Conservation (phyloP, 2,329 filamentous ascomycete genomes). For the Thermomyces lanuginosus region DNA sequence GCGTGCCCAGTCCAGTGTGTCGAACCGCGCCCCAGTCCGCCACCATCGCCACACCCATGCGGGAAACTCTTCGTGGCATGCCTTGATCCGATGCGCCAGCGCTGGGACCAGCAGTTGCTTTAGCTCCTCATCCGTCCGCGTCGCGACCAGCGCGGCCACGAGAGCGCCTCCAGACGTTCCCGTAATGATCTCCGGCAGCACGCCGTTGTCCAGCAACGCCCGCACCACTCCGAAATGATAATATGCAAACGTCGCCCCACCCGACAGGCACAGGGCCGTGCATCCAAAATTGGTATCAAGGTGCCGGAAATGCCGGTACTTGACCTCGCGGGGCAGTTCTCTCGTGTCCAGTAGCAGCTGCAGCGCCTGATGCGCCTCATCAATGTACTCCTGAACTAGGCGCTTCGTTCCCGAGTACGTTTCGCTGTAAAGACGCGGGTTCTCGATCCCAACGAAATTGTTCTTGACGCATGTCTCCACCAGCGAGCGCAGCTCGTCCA, state of each 20-base stretch:
- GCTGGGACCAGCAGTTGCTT: conserved; percentile 72
- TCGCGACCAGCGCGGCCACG: conserved; percentile 72
- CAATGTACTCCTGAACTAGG: conserved; percentile 73
- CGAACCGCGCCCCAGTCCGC: conserved; percentile 82
- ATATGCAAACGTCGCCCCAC: conserved; percentile 86
- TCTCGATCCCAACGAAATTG: conserved; percentile 92
- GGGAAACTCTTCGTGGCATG: conserved; percentile 60
- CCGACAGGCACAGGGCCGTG: conserved; percentile 81
- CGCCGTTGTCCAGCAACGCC: conserved; percentile 67
- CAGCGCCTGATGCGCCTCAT: conserved; percentile 47
- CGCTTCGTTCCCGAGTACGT: conserved; percentile 98
- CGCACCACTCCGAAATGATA: conserved; percentile 92
- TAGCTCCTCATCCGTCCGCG: conserved; percentile 80
- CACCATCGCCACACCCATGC: conserved; percentile 78
- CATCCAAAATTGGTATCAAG: conserved; percentile 81
- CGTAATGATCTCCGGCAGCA: conserved; percentile 86
- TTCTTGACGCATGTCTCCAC: conserved; percentile 90
- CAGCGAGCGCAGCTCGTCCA: conserved; percentile 61
- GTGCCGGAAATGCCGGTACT: conserved; percentile 70
- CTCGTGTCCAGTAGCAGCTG: conserved; percentile 51
- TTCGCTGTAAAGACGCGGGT: conserved; percentile 85
- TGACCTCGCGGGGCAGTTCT: conserved; percentile 54
- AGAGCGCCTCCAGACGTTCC: conserved; percentile 90
- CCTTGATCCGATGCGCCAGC: conserved; percentile 67
- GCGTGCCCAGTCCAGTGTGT: conserved; percentile 78